These are phyloP conservation scores for Ustilago sp. DNA, from an alignment of 1,284 basidiomycete species.

Conservation along the genomic window DNA sequence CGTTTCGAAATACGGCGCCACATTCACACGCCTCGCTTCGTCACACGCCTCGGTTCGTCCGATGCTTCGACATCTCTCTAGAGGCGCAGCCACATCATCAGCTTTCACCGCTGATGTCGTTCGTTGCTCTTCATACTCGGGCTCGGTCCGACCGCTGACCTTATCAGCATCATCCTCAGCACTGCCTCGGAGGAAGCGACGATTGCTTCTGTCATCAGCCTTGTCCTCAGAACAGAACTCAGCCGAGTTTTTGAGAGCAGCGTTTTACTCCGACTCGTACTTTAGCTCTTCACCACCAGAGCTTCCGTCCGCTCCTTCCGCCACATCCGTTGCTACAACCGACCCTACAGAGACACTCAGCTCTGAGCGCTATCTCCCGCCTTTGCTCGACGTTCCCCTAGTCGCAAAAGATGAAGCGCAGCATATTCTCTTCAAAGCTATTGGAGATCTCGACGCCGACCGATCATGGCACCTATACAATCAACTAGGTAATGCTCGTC, in stretches of 20 bases:
- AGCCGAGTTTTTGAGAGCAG: neutral
- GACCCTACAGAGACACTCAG: neutral
- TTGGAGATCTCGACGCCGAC: slow-evolving; percentile 36
- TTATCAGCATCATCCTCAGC: neutral
- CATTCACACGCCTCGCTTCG: slow-evolving; percentile 14
- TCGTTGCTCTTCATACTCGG: neutral
- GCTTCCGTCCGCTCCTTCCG: neutral
- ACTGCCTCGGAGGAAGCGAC: neutral
- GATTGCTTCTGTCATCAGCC: neutral
- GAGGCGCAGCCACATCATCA: slow-evolving; percentile 29
- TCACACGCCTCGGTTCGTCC: slow-evolving; percentile 13
- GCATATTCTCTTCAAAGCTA: slow-evolving; percentile 18
- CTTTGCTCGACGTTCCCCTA: slow-evolving; percentile 23
- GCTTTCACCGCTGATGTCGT: neutral
- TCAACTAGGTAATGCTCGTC: slow-evolving; percentile 24
- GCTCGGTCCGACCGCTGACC: neutral
- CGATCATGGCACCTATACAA: slow-evolving; percentile 32
- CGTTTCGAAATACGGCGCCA: slow-evolving; percentile 14
- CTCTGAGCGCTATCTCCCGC: slow-evolving; percentile 36
- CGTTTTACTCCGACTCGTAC: slow-evolving; percentile 27
- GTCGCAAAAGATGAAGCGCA: slow-evolving; percentile 16
- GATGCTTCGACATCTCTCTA: slow-evolving; percentile 43
- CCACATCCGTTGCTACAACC: neutral
- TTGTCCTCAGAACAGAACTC: neutral
- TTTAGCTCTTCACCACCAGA: slow-evolving; percentile 34